Base-by-base conservation (phyloP, 306 rosid species). In the Rubus idaeus region DNA sequence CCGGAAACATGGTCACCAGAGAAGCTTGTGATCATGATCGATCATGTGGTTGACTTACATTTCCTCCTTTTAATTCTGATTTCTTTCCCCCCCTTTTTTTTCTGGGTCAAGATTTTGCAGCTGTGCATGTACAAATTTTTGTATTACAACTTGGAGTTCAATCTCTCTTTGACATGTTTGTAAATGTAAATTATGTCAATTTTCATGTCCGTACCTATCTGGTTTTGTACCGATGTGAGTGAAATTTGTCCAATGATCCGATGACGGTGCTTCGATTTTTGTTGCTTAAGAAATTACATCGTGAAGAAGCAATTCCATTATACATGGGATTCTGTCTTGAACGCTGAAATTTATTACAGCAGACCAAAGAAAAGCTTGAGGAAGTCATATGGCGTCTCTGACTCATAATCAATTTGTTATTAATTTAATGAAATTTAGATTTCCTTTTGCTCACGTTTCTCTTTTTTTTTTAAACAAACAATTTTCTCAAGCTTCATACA, bases 11-110 rank as follows among this genome's bases (percentile, higher is more conserved):
- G 50, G 83, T 52, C 91, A 79, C 64, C 90, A 78, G 76, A 90
- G 80, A 84, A 89, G 86, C 75, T 89, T 85, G 90, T 94, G 96
- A 91, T 45, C 40, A n/a, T 18, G n/a, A 11, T 17, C 50, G 57
- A 23, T 23, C 26, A 23, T 1, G 37, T 58, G 67, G 26, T 63
- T 11, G 30, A 53, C 44, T 10, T 42, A 0, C 41, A 26, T 50
- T 68, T 16, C 45, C 63, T 44, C 23, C 44, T 4, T 18, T 35
- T 46, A 0, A 41, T 52, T 65, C 6, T n/a, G 41, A 40, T 23
- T 5, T 21, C 51, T 60, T 74, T 3, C 51, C 68, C 37, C 83
- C 68, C 37, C 83, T 6, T 79, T 68, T 49, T 26, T n/a, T 64
- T 57, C 5, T 16, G 42, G 75, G 68, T 68, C 66, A 67, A 74